A percentile compares a stretch with the other conserved stretches of the same genome.
phyloP scores from a whole-genome alignment of 371 early-diverging fungal species.

The Actinomortierella wolfii region DNA sequence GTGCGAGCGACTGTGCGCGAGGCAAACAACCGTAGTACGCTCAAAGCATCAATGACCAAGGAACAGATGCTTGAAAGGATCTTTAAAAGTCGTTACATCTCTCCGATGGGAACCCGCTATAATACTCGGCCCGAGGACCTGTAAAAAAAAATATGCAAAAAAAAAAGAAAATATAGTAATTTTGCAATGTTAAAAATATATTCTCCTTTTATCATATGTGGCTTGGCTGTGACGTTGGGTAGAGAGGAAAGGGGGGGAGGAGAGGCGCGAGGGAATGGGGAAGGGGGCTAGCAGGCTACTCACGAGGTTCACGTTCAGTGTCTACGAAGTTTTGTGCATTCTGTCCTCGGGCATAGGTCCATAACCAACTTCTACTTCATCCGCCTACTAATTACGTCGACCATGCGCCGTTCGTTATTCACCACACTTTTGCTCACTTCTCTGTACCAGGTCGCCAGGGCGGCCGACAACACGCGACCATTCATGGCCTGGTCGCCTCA shows the following conservation, averaged over 20 bases:
- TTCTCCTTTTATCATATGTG: too few relatives aligned
- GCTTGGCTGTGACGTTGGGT: too few relatives aligned
- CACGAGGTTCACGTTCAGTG: too few relatives aligned
- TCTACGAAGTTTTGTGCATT: too few relatives aligned
- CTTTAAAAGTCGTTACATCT: slow-evolving; percentile 40
- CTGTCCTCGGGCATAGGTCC: too few relatives aligned
- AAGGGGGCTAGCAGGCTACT: too few relatives aligned
- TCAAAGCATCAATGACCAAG: slow-evolving; percentile 29
- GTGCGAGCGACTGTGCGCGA: slow-evolving; percentile 33
- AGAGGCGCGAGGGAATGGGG: too few relatives aligned
- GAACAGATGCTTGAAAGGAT: slow-evolving; percentile 43
- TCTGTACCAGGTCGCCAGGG: slow-evolving; percentile 21
- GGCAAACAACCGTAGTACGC: slow-evolving; percentile 30
- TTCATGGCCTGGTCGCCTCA: slow-evolving; percentile 45
- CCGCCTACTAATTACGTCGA: background rate
- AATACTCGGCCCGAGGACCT: background rate
- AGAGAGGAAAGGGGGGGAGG: too few relatives aligned
- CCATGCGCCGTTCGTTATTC: slow-evolving; percentile 31
- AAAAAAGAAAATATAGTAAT: too few relatives aligned
- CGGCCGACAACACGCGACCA: slow-evolving; percentile 36
- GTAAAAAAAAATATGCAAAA: too few relatives aligned
- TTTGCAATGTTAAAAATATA: too few relatives aligned
- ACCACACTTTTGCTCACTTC: slow-evolving; percentile 25
- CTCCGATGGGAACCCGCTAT: slow-evolving; percentile 39
- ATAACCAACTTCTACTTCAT: too few relatives aligned